phyloP scores from a whole-genome alignment of 768 basidiomycete species.

The Crucibulum laeve region DNA sequence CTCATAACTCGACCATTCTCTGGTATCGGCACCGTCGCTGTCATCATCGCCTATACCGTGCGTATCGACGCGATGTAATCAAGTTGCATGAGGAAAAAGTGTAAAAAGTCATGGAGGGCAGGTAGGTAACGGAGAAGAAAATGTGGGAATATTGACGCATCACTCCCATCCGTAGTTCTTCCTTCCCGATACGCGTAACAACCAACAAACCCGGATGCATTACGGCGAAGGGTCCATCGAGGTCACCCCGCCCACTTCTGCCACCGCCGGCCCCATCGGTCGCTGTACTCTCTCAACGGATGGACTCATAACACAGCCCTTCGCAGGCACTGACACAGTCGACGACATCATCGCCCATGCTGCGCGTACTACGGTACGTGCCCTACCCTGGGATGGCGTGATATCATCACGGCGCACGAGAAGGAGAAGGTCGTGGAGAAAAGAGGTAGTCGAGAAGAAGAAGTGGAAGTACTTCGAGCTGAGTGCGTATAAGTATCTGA shows the following conservation, averaged over 20 bases:
- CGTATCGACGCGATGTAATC: too few species aligned
- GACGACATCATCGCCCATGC: conserved; percentile 68
- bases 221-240: too few species aligned
- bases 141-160: too few species aligned
- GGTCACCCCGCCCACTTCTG: conserved; percentile 24
- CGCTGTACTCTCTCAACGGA: conserved; percentile 47
- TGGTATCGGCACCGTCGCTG: too few species aligned
- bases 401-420: conserved; percentile 53
- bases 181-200: not conserved
- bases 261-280: conserved; percentile 47
- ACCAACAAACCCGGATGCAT: conserved; percentile 20
- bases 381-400: conserved; percentile 68
- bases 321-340: conserved; percentile 64
- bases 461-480: too few species aligned
- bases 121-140: too few species aligned
- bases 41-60: too few species aligned
- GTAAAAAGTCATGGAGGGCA: too few species aligned
- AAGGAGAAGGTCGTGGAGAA: conserved; percentile 84
- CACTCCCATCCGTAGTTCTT: too few species aligned
- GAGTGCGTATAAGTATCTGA: conserved; percentile 72
- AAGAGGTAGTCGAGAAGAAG: too few species aligned
- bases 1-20: too few species aligned
- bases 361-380: conserved; percentile 59
- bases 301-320: conserved; percentile 47
- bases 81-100: too few species aligned